Base-by-base conservation (phyloP, 139 green algal species). In the Chlorella sp. region DNA sequence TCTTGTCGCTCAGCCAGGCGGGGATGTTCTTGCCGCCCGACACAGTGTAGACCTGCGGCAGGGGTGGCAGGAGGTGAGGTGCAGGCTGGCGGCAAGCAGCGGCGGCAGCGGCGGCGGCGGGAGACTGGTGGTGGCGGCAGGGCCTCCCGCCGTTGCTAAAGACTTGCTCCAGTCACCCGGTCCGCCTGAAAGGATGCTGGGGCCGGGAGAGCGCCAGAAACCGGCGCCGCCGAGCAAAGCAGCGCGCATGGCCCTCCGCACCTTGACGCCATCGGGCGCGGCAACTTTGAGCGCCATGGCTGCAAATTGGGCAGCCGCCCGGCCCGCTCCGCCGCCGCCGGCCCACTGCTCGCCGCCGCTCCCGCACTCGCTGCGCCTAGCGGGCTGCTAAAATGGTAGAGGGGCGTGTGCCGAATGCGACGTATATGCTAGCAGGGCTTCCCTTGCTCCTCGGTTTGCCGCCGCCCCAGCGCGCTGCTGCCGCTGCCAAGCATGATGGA, bases 201-300 rank as follows among this genome's bases (percentile, higher is more conserved):
- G 15, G 20, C n/a, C 65, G 13, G 32, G 41, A 30, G 25, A 36
- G 26, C 1, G 51, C n/a, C 23, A 38, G 2, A 38, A 65, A 55
- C 1, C 6, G 30, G 34, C 39, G 39, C 39, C 38, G 57, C 63
- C 25, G 9, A 20, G 63, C 51, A 74, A 41, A 47, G 30, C 30
- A 36, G 15, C 20, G 26, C 20, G 60, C 57, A 80, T 74, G 78
- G 34, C 44, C 65, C 44, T 23, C n/a, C 62, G 18, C 64, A 98
- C 96, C 89, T 98, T 98, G 60, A 99, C 96, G 56, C 97, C 97
- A 89, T 99, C 98, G 0, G 95, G 85, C 6, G 95, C 94, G 15
- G 89, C 92, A 9, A 98, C 90, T 86, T 95, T 97, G 17, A 99
- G 82, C 13, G 92, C 86, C 91, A 96, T 97, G n/a, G 21, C 28